Evolutionary conservation across 371 early-diverging fungal species (phyloP), one percentile per base, ranked within the genome.

Genomic region (Lichtheimia ramosa): DNA sequence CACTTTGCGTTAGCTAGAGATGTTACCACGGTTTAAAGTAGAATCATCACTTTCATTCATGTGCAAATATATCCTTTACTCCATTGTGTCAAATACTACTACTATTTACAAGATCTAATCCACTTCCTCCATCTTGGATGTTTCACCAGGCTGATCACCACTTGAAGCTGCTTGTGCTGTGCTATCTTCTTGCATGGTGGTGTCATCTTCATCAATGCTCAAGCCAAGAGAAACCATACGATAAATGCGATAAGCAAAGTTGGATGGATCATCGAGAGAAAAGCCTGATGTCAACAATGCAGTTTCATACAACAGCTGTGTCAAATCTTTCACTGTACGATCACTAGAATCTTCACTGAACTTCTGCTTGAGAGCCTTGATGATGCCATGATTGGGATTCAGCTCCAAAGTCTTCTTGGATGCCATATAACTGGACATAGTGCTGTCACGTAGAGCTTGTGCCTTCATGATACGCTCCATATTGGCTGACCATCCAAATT

Each of bases 401-500:
- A 99, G 81, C 82, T 98, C 98, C 61, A 98, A 81, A 48, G 94
- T 97, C 92, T 97, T 97, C 92, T 98, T 98, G 70, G 92, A 91
- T 40, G 92, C 94, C 97, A 96, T 96, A 91, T 96, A 97, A 43
- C 90, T 81, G 48, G 94, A 89, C 96, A 97, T 96, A 68, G 91
- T 89, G 41, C 88, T 84, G 81, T 99, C 97, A 73, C 97, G 93
- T 66, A 96, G 89, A 41, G 99, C 97, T 83, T 99, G 99, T 46
- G 98, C 94, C 85, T 93, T 96, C 96, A 99, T 98, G 90, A 99
- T 98, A 81, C 96, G 93, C 83, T 99, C 99, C 97, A 97, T 97
- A 90, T 97, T 97, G 74, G 96, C 96, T 39, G 97, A 94, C 96
- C 98, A 96, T 58, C 98, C 98, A 70, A 93, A 97, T 76, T 97